Percentiles rank a stretch among this genome's conserved stretches.
phyloP scores from a whole-genome alignment of 2,329 filamentous ascomycete genomes.

The Clonostachys chloroleuca region DNA sequence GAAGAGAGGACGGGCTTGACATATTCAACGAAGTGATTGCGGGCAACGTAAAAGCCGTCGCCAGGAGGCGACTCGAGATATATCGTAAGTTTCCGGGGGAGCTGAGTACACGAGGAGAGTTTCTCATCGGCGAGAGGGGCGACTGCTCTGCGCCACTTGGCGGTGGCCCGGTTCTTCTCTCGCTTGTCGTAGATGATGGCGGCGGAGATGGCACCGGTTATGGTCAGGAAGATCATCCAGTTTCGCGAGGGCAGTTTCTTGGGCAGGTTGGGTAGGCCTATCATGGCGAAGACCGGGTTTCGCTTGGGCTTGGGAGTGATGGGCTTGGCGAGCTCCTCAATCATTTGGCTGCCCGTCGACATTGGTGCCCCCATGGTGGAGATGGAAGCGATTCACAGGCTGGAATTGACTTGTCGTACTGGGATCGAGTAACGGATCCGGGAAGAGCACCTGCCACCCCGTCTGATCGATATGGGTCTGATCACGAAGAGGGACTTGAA shows the following conservation, averaged over 20 bases:
- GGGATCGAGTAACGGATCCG: no score
- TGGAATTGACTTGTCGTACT: no score
- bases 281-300: conserved; percentile 73
- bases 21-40: conserved; percentile 95
- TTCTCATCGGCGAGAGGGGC: conserved; percentile 78
- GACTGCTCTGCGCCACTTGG: conserved; percentile 83
- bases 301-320: conserved; percentile 39
- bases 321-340: conserved; percentile 3
- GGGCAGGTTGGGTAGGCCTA: conserved; percentile 81
- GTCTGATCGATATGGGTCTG: no score
- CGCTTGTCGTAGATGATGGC: conserved; percentile 89
- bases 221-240: conserved; percentile 90
- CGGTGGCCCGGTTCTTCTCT: conserved; percentile 79
- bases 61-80: conserved; percentile 83
- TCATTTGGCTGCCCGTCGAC: conserved; percentile 1
- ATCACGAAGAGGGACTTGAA: no score
- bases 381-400: background rate
- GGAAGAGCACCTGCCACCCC: no score
- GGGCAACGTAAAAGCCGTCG: conserved; percentile 77
- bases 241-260: conserved; percentile 88
- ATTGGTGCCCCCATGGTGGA: conserved; percentile 14
- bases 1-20: conserved; percentile 89
- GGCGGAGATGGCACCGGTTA: conserved; percentile 72
- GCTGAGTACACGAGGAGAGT: conserved; percentile 60
- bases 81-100: conserved; percentile 81